Evolutionary conservation across 192 early-diverging fungal genomes (phyloP), one percentile per base, ranked within the genome.

Genomic region (Irineochytrium annulatum): DNA sequence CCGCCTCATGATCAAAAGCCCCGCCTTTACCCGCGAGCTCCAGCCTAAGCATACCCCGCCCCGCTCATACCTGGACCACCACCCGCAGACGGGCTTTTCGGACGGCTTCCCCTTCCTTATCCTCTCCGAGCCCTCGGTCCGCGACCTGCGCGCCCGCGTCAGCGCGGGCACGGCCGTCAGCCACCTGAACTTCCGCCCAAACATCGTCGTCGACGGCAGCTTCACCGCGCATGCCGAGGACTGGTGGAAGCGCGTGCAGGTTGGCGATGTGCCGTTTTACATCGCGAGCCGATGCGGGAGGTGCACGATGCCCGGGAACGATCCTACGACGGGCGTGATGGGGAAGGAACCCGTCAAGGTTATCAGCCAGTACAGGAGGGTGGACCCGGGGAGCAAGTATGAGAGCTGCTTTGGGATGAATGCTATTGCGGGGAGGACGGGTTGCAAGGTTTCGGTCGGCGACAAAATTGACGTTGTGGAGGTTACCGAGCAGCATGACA

Each of bases 101-200:
- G 91, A 93, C 58, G 83, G 77, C 28, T 90, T 68, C 61, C 91
- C 91, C 3, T 78, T 93, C 64, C 76, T 91, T 37, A 54, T 89
- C 46, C 59, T 81, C 35, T 76, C 78, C 3, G 55, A 78, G 28
- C 68, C 74, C 30, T 89, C 86, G 8, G 55, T 91, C 22, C 29
- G 35, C 8, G 82, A 89, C 43, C 69, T 91, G 46, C 87, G 91
- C 72, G 45, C 43, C n/a, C 69, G 72, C 1, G 62, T 89, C 48
- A 65, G 73, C 5, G 29, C 24, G 13, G 14, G 26, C n/a, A 51
- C 29, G 31, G 51, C 49, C 34, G 49, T 27, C 27, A 56, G 48
- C 20, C 24, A 32, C 3, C 55, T 61, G 22, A 82, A 86, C 61
- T 93, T 93, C 74, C 79, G 91, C 5, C 87, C 91, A 41, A 93